Percentiles rank a stretch among this genome's conserved stretches.
Conservation (phyloP, 768 basidiomycete species). For the Termitomyces sp. region DNA sequence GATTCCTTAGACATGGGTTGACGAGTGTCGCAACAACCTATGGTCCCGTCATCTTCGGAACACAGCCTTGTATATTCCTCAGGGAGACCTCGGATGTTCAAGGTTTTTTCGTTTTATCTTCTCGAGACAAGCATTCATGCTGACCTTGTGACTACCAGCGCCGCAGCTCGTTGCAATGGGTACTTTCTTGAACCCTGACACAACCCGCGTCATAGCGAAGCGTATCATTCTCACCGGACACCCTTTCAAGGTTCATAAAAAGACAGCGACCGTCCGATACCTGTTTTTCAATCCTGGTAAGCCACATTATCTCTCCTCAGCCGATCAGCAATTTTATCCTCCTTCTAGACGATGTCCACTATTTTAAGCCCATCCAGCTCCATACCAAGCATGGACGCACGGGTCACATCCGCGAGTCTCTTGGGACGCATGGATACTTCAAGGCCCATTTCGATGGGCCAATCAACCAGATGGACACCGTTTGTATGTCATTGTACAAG, state of each 20-base stretch:
- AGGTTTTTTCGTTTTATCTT: constrained; percentile 35
- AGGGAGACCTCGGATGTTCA: constrained; percentile 61
- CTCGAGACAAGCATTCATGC: not conserved
- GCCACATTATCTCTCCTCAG: constrained; percentile 11
- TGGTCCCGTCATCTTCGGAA: constrained; percentile 85
- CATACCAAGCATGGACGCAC: constrained; percentile 86
- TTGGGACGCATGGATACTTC: constrained; percentile 97
- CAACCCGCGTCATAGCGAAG: constrained; percentile 88
- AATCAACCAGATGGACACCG: constrained; percentile 93
- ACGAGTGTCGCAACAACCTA: constrained; percentile 84
- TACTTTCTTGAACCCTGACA: constrained; percentile 81
- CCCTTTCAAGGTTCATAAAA: constrained; percentile 95
- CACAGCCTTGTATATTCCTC: constrained; percentile 72
- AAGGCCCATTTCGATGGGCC: constrained; percentile 95
- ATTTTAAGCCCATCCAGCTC: constrained; percentile 91
- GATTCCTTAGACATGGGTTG: constrained; percentile 78
- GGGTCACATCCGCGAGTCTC: constrained; percentile 87
- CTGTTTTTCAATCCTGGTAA: constrained; percentile 93
- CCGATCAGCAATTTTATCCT: constrained; percentile 6
- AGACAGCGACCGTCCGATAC: constrained; percentile 94
- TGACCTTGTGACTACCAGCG: constrained; percentile 31
- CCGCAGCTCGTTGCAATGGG: constrained; percentile 88
- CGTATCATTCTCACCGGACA: constrained; percentile 94
- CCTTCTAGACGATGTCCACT: constrained; percentile 71
- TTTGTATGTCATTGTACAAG: constrained; percentile 95